Evolutionary conservation across 2,329 filamentous ascomycete species (phyloP), one percentile per base, ranked within the genome.

Genomic region (Aspergillus luchuensis): DNA sequence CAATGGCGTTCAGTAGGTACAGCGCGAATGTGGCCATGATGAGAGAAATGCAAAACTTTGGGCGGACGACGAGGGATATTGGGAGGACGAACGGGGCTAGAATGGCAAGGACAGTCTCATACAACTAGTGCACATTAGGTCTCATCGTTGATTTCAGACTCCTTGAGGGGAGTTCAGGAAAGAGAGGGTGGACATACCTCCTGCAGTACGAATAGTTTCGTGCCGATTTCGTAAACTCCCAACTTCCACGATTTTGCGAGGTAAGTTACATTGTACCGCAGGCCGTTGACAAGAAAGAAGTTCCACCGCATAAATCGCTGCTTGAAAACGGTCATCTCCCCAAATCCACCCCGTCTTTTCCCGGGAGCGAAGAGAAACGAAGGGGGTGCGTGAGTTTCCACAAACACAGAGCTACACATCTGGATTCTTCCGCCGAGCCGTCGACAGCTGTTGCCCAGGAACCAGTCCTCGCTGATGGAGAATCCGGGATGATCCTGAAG

Each of bases 311-410:
- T 75, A 65, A 84, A 83, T 1, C 81, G 73, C 66, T 84, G 81
- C 60, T 77, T 78, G 69, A 80, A 82, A n/a, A 84, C 77, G 0
- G 81, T 83, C 79, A 81, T 83, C 66, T 84, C 81, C 8, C 81
- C 81, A 57, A 81, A 84, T 0, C 81, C 81, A 45, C 80, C 81
- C 19, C 81, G 73, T 6, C 76, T 8, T 76, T 72, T 4, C 72
- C 70, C 25, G 73, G 74, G 57, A 78, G 73, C 41, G 63, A 82
- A 82, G 1, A 83, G 28, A 28, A 64, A 68, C 0, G 76, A 74
- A 8, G 74, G 67, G 0, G 81, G 81, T 0, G 81, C 82, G 61
- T 82, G 79, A 0, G 81, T 84, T 63, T 83, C 81, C 17, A 84
- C 81, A 50, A 83, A 83, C 8, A 82, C 77, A 1, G 78, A 75